Conservation (phyloP, 352 stramenopile genomes). For the Plasmopara muralis region DNA sequence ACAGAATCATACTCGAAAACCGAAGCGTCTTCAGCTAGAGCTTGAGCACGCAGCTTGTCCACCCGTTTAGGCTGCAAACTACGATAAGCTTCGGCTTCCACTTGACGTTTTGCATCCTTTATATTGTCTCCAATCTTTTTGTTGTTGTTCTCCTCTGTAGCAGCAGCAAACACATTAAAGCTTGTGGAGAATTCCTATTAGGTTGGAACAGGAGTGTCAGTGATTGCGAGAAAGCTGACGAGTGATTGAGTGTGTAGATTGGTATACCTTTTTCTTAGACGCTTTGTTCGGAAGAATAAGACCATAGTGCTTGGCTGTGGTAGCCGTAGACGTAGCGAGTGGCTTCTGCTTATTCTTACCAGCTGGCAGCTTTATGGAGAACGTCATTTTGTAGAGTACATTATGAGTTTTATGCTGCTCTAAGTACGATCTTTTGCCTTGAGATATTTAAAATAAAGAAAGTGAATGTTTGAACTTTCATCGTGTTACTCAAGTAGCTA, state of each 20-base stretch:
- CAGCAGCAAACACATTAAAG: slow-evolving; percentile 21
- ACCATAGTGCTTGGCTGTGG: slow-evolving; percentile 34
- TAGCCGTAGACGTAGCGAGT: slow-evolving; percentile 9
- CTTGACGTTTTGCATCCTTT: slow-evolving; percentile 18
- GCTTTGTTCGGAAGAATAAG: slow-evolving; percentile 33
- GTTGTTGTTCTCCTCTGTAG: slow-evolving; percentile 14
- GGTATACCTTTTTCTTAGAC: slow-evolving; percentile 30
- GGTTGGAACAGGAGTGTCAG: slow-evolving; percentile 1
- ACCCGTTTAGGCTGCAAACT: slow-evolving; percentile 49
- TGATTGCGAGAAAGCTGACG: slow-evolving; percentile 2
- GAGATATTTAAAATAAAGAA: too few relatives aligned
- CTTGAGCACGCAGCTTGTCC: slow-evolving; percentile 42
- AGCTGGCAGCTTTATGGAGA: slow-evolving; percentile 55
- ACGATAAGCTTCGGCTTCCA: slow-evolving; percentile 42
- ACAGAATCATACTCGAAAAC: slow-evolving; percentile 90
- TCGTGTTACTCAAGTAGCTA: slow-evolving; percentile 15
- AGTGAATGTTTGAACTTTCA: slow-evolving; percentile 22
- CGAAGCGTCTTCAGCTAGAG: slow-evolving; percentile 65
- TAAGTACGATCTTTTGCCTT: too few relatives aligned
- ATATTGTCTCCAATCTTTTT: slow-evolving; percentile 2
- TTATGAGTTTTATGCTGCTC: not conserved
- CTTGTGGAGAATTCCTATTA: slow-evolving; percentile 16
- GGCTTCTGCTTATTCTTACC: slow-evolving; percentile 35
- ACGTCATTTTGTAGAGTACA: slow-evolving; percentile 27
- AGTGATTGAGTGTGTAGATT: not conserved